A percentile compares a stretch with the other conserved stretches of the same genome.
These are phyloP conservation scores for Tulasnella calospora DNA, from an alignment of 768 basidiomycete genomes.

Conservation along the genomic window DNA sequence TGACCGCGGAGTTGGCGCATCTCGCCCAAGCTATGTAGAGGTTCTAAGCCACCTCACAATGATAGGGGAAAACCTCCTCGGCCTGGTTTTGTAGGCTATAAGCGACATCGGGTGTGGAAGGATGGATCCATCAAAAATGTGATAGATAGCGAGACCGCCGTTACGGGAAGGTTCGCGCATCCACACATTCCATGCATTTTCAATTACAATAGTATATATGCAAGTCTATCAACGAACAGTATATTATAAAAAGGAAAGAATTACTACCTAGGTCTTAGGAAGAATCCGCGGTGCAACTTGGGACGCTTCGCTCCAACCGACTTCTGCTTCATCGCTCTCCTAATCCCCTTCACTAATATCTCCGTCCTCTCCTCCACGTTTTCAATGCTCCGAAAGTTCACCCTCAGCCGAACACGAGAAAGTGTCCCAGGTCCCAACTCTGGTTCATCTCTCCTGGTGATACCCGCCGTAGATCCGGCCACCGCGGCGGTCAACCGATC, in stretches of 20 bases:
- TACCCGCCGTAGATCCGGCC: too few species aligned
- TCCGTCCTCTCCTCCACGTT: constrained; percentile 13
- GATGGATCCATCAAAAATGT: background rate
- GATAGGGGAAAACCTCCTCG: background rate
- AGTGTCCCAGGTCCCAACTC: background rate
- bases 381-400: constrained; percentile 7
- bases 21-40: background rate
- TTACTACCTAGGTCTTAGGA: background rate
- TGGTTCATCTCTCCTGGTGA: background rate
- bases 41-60: background rate
- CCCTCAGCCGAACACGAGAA: background rate
- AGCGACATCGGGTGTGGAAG: background rate
- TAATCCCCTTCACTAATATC: constrained; percentile 13
- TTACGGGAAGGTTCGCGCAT: background rate
- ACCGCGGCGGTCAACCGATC: background rate
- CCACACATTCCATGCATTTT: background rate
- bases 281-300: background rate
- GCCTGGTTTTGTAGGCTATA: background rate
- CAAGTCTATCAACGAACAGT: background rate
- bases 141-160: background rate
- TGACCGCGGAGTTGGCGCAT: background rate
- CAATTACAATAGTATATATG: background rate
- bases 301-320: background rate
- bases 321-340: constrained; percentile 7
- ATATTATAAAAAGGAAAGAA: background rate